Base-by-base conservation (phyloP, 768 basidiomycete genomes). In the Artomyces pyxidatus region DNA sequence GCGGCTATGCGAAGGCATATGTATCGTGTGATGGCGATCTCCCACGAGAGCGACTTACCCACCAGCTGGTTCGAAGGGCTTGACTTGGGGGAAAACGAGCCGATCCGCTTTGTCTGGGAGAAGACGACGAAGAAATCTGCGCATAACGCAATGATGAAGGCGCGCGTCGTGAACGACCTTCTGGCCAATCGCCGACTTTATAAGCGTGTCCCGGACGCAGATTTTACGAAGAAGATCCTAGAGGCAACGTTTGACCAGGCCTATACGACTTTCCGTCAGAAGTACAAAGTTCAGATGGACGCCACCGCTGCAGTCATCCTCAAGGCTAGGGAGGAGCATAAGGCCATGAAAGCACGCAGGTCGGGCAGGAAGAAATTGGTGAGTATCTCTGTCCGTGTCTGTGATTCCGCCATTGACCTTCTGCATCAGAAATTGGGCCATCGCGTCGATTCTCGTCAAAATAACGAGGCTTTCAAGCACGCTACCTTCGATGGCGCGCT, bases 61-160 rank as follows among this genome's bases (percentile, higher is more conserved):
- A 76, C 77, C 48, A 78, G 75, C 45, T 77, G 85, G 57, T 55
- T 58, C 9, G 85, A 88, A 58, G 81, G 77, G 14, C 66, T 62
- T 10, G 57, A 65, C 3, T 57, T 80, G 1, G 67, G 64, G 2
- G 58, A 68, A 10, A 61, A 70, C 19, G 74, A 80, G n/a, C 76
- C 83, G 1, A 70, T 88, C 12, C 80, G 85, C 17, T 88, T 88
- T 54, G 80, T 86, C 4, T 88, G 86, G 86, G 79, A 83, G 52
- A 85, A 85, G 61, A 88, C 86, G 2, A 70, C 76, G 10, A 84
- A 80, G 51, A 83, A 87, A 57, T 88, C 85, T 1, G 73, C 78
- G 17, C 85, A 87, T 58, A 88, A 88, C 50, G 69, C 72, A 9
- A 73, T 75, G 12, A 87, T 87, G 85, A 87, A 83, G 65, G 64